Percentiles rank a stretch among this genome's conserved stretches.
phyloP scores from a whole-genome alignment of 2,329 filamentous ascomycete species.

The Colletotrichum zoysiae region DNA sequence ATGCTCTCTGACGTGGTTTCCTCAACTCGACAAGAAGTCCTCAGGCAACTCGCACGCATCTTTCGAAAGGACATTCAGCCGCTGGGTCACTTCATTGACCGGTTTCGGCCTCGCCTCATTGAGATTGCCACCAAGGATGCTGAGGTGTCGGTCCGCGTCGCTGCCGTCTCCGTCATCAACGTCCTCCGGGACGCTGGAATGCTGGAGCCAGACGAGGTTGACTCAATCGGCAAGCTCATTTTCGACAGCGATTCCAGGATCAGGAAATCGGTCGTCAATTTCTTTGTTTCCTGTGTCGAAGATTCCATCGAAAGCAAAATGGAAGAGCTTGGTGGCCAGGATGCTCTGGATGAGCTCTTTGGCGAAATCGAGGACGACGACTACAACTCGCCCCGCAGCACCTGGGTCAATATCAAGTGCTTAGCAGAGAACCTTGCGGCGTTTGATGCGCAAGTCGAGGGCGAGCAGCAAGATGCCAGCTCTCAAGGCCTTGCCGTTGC shows the following conservation, averaged over 20 bases:
- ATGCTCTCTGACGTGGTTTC: constrained; percentile 86
- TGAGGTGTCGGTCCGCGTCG: constrained; percentile 83
- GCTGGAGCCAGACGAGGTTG: constrained; percentile 91
- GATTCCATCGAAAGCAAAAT: constrained; percentile 84
- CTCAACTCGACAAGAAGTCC: constrained; percentile 83
- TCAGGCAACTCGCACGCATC: constrained; percentile 84
- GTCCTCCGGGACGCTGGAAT: constrained; percentile 85
- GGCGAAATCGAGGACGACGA: constrained; percentile 80
- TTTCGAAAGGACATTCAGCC: constrained; percentile 86
- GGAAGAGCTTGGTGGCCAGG: constrained; percentile 86
- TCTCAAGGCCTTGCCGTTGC: constrained; percentile 63
- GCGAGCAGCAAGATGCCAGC: constrained; percentile 63
- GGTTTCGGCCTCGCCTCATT: constrained; percentile 87
- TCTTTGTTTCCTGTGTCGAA: constrained; percentile 89
- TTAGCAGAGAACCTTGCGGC: constrained; percentile 84
- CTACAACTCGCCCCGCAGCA: constrained; percentile 79
- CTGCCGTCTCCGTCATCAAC: constrained; percentile 85
- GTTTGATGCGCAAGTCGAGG: constrained; percentile 80
- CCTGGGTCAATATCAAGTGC: constrained; percentile 94
- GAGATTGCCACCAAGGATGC: constrained; percentile 93
- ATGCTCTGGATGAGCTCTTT: constrained; percentile 80
- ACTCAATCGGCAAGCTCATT: constrained; percentile 86
- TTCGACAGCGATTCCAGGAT: constrained; percentile 89
- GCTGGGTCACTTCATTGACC: constrained; percentile 91
- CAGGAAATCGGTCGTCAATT: constrained; percentile 88